Conservation (phyloP, 1,284 basidiomycete genomes). For the Sporisorium scitamineum region DNA sequence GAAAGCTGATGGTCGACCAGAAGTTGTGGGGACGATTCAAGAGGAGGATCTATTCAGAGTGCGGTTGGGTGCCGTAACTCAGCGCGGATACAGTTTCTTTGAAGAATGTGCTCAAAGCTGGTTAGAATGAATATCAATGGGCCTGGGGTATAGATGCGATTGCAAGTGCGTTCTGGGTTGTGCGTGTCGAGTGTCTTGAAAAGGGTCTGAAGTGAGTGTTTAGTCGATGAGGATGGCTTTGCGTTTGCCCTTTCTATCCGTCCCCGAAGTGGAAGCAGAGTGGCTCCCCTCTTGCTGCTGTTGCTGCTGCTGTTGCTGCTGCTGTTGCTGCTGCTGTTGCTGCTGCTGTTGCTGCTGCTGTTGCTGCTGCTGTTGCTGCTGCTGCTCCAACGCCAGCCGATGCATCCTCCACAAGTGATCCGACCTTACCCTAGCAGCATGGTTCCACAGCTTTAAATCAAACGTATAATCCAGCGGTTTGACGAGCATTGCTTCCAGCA, state of each 20-base stretch:
- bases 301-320: background rate
- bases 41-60: slow-evolving; percentile 75
- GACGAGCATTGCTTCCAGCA: slow-evolving; percentile 30
- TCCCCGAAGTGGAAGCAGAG: background rate
- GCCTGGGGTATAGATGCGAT: background rate
- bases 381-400: background rate
- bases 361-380: background rate
- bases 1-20: slow-evolving; percentile 75
- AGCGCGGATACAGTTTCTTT: background rate
- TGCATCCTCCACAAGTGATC: slow-evolving; percentile 20
- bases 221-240: slow-evolving; percentile 21
- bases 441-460: slow-evolving; percentile 34
- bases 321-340: background rate
- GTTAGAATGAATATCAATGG: background rate
- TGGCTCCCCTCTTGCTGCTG: background rate
- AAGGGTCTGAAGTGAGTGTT: background rate
- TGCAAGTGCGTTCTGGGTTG: background rate
- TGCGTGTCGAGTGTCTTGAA: background rate
- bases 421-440: slow-evolving; percentile 27
- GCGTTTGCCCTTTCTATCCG: slow-evolving; percentile 22
- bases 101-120: no score
- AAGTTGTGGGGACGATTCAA: slow-evolving; percentile 78
- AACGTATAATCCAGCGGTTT: slow-evolving; percentile 20
- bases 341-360: background rate
- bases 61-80: slow-evolving; percentile 15